phyloP scores from a whole-genome alignment of 805 yeast genomes.

The Blastobotrys americana region DNA sequence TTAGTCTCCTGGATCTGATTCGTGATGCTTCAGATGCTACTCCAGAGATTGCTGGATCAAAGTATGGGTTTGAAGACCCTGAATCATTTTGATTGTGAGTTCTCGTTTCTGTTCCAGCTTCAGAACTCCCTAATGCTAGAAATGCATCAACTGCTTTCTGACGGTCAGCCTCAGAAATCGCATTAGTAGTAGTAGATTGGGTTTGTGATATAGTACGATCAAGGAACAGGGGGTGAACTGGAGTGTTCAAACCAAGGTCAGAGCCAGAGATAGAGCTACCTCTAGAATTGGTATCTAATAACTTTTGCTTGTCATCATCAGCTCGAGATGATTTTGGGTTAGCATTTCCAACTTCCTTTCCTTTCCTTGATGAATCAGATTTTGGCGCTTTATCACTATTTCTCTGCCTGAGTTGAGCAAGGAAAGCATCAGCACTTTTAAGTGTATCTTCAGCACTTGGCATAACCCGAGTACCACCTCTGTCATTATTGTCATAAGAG shows the following conservation, averaged over 20 bases:
- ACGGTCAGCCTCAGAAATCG: not conserved
- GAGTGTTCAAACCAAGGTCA: too few relatives aligned
- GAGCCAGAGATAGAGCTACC: not conserved
- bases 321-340: too few relatives aligned
- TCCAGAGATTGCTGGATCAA: slow-evolving; percentile 25
- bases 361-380: too few relatives aligned
- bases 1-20: slow-evolving; percentile 13
- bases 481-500: too few relatives aligned
- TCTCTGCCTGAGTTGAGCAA: not conserved
- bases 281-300: too few relatives aligned
- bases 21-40: slow-evolving; percentile 1
- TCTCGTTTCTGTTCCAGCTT: slow-evolving; percentile 7
- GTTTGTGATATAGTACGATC: too few relatives aligned
- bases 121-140: too few relatives aligned
- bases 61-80: slow-evolving; percentile 35
- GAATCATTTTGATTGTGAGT: slow-evolving; percentile 10
- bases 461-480: too few relatives aligned
- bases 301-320: too few relatives aligned
- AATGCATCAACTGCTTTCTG: too few relatives aligned
- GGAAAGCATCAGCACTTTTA: not conserved
- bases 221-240: too few relatives aligned
- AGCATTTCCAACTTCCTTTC: too few relatives aligned
- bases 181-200: not conserved
- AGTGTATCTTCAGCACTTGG: not conserved
- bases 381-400: not conserved